Base-by-base conservation (phyloP, 148 eudicot genomes). In the Silene uniflora region DNA sequence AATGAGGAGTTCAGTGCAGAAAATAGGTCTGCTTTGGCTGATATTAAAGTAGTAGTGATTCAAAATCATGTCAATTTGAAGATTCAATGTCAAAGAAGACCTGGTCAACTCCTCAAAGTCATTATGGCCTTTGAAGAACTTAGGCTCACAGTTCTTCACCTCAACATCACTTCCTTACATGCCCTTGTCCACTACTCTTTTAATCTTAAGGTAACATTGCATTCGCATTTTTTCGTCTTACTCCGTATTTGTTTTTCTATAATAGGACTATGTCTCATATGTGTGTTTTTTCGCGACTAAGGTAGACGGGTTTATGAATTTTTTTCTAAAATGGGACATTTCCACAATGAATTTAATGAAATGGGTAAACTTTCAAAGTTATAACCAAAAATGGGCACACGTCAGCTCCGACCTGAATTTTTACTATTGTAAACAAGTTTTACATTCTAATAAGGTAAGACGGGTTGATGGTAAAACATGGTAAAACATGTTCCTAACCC, bases 41-140 rank as follows among this genome's bases (percentile, higher is more conserved):
- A 83, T 14, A 83, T 85, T 19, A 71, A 76, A 70, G 88, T 81
- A 42, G 76, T 79, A 23, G 85, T 87, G 74, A 87, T 85, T 42
- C 90, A 85, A 13, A 87, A 83, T 60, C 90, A 87, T 76, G 90
- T 82, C 9, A 87, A 80, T 74, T 67, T 87, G 74, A 87, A 85
- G 71, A 76, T 87, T 4, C 72, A 80, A 54, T 87, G 88, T 39
- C 75, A 80, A 29, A 81, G 90, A 76, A 82, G 78, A 75, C 73
- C 76, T 1, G 90, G 90, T 17, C 81, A 81, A 67, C 83, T 87
- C 13, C 71, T 87, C 16, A 85, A 78, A 52, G 82, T 83, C 55
- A 83, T 87, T 83, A 58, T 85, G 44, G 88, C 84, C 0, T 78
- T 87, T 70, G 90, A 87, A 83, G 81, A 85, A 39, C 82, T 87